These are phyloP conservation scores for Ballota nigra DNA, from an alignment of 257 asterid species.

Conservation along the genomic window DNA sequence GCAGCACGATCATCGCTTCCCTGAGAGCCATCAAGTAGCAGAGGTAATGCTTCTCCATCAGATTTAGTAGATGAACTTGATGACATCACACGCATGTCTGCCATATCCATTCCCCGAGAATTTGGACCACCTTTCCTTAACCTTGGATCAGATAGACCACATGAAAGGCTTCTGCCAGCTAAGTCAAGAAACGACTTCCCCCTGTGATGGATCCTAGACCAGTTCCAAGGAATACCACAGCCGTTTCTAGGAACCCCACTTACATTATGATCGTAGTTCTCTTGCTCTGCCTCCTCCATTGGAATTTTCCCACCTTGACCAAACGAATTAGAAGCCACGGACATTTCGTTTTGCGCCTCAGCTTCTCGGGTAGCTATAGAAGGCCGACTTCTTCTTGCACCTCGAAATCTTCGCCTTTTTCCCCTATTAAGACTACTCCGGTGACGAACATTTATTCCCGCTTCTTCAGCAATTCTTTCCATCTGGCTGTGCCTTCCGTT, in stretches of 20 bases:
- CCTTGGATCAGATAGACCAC: constrained; percentile 85
- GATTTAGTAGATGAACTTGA: constrained; percentile 74
- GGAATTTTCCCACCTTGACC: constrained; percentile 46
- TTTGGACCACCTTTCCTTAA: constrained; percentile 39
- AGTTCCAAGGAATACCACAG: constrained; percentile 93
- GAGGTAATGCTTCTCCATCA: constrained; percentile 78
- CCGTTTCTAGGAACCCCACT: constrained; percentile 60
- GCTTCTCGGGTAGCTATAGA: constrained; percentile 47
- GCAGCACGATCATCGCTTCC: constrained; percentile 60
- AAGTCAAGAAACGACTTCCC: constrained; percentile 85
- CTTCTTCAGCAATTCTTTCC: constrained; percentile 39
- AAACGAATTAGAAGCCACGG: constrained; percentile 86
- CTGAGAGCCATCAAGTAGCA: constrained; percentile 69
- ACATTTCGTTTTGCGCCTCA: constrained; percentile 63
- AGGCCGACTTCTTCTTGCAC: constrained; percentile 63
- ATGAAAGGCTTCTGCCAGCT: constrained; percentile 91
- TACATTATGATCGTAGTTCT: constrained; percentile 39
- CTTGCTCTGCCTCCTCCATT: constrained; percentile 41
- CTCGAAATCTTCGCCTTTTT: constrained; percentile 75
- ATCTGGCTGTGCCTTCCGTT: constrained; percentile 29
- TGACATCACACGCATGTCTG: constrained; percentile 52
- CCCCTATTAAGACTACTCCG: constrained; percentile 44
- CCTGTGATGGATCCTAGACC: constrained; percentile 88
- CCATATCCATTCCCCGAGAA: constrained; percentile 29
- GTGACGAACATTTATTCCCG: constrained; percentile 28